Evolutionary conservation across 768 basidiomycete species (phyloP).

Genomic region (Coprinopsis sp.): DNA sequence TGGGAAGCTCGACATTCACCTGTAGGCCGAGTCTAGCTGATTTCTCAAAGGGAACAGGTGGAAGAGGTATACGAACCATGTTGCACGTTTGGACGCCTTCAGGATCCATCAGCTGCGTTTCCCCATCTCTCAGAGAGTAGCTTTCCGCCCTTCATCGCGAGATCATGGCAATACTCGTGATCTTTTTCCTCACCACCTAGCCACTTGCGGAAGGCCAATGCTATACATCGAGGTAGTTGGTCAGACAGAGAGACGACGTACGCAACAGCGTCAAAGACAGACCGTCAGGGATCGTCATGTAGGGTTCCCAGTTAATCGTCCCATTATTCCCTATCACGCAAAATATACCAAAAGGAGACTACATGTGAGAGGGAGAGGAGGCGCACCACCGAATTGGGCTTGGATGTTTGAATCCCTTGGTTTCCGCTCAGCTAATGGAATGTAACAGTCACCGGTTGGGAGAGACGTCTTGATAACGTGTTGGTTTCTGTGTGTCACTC

Average conservation of each 20-base stretch:
- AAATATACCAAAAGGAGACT: not conserved
- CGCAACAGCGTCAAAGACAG: slow-evolving; percentile 13
- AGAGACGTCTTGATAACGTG: slow-evolving; percentile 55
- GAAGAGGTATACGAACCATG: slow-evolving; percentile 47
- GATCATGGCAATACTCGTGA: slow-evolving; percentile 59
- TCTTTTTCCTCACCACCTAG: slow-evolving; percentile 76
- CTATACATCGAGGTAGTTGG: slow-evolving; percentile 24
- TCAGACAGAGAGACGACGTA: not conserved
- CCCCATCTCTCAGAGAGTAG: slow-evolving; percentile 54
- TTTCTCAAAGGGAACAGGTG: not conserved
- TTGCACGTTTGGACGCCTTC: slow-evolving; percentile 55
- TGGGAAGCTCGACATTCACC: slow-evolving; percentile 32
- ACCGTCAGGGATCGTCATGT: slow-evolving; percentile 54
- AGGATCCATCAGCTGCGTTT: slow-evolving; percentile 56
- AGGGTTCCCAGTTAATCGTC: slow-evolving; percentile 52
- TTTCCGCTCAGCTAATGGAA: slow-evolving; percentile 37
- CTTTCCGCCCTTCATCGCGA: slow-evolving; percentile 66
- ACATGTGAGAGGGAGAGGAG: not conserved
- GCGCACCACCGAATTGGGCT: slow-evolving; percentile 47
- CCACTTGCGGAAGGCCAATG: slow-evolving; percentile 66
- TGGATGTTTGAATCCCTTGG: slow-evolving; percentile 41
- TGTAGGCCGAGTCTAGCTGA: slow-evolving; percentile 10
- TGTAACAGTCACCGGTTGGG: slow-evolving; percentile 51
- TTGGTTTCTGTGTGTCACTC: slow-evolving; percentile 47
- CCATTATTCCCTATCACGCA: slow-evolving; percentile 55